Evolutionary conservation across 495 filamentous ascomycete genomes (phyloP).

Genomic region (Podospora pseudoanserina): DNA sequence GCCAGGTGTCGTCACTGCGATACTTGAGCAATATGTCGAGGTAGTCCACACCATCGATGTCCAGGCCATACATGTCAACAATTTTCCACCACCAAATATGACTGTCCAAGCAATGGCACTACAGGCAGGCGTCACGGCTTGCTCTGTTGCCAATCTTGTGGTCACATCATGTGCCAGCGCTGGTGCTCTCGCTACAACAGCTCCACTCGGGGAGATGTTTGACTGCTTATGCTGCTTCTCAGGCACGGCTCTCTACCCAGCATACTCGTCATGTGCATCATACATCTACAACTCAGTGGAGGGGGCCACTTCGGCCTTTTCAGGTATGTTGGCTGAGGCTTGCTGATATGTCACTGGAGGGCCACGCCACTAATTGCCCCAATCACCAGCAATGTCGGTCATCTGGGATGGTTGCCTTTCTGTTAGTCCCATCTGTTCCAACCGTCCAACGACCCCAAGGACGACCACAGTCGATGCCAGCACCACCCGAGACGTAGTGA

Average conservation of each 20-base stretch:
- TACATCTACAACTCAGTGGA: slow-evolving; percentile 20
- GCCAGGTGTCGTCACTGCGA: slow-evolving; percentile 5
- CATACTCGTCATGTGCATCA: slow-evolving; percentile 26
- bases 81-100: slow-evolving; percentile 13
- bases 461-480: not conserved
- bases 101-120: not conserved
- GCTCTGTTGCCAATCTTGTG: slow-evolving; percentile 17
- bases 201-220: not conserved
- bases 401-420: not conserved
- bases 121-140: slow-evolving; percentile 20
- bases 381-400: not conserved
- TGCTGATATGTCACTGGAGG: not conserved
- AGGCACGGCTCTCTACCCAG: slow-evolving; percentile 5
- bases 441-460: not conserved
- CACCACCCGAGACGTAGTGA: not conserved
- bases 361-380: not conserved
- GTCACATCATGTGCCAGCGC: slow-evolving; percentile 15
- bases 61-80: not conserved
- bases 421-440: not conserved
- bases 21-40: slow-evolving; percentile 20
- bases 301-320: slow-evolving; percentile 10
- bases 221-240: slow-evolving; percentile 27
- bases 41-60: slow-evolving; percentile 14
- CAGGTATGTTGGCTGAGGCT: not conserved
- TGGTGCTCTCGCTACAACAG: slow-evolving; percentile 16